Conservation (phyloP, 768 basidiomycete species). For the Sporobolomyces pararoseus region DNA sequence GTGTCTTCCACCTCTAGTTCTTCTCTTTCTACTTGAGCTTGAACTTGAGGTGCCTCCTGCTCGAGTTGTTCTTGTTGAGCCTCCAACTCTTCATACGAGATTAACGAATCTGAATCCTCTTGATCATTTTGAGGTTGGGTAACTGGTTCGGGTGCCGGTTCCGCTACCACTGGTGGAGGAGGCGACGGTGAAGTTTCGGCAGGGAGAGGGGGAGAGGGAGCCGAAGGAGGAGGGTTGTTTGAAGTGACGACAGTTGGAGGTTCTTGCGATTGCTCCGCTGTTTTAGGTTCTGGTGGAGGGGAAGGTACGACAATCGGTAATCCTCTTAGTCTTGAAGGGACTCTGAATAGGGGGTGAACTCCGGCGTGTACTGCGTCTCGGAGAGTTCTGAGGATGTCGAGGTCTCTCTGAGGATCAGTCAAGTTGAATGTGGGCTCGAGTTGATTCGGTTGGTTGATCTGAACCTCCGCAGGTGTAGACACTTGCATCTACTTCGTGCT, state of each 20-base stretch:
- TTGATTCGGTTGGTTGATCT: not conserved
- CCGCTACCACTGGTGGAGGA: not conserved
- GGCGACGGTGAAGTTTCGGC: not conserved
- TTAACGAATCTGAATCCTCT: not conserved
- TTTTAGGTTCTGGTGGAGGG: not conserved
- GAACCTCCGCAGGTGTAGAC: not conserved
- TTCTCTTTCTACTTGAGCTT: not conserved
- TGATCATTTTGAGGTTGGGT: not conserved
- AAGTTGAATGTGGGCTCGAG: no score
- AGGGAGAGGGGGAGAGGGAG: not conserved
- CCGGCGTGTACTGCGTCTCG: slow-evolving; percentile 22
- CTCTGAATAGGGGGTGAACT: slow-evolving; percentile 26
- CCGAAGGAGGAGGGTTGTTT: not conserved
- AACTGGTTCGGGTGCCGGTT: no score
- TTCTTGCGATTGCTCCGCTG: no score
- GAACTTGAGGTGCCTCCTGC: not conserved
- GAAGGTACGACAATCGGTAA: no score
- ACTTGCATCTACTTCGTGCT: not conserved
- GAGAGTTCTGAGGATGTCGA: slow-evolving; percentile 21
- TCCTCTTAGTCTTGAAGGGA: slow-evolving; percentile 20
- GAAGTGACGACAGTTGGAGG: not conserved
- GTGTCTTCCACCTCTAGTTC: not conserved
- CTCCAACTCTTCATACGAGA: slow-evolving; percentile 2
- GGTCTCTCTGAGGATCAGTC: slow-evolving; percentile 10
- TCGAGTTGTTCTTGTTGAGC: not conserved